Conservation (phyloP, 441 rosid genomes). For the Erysimum pusillum region DNA sequence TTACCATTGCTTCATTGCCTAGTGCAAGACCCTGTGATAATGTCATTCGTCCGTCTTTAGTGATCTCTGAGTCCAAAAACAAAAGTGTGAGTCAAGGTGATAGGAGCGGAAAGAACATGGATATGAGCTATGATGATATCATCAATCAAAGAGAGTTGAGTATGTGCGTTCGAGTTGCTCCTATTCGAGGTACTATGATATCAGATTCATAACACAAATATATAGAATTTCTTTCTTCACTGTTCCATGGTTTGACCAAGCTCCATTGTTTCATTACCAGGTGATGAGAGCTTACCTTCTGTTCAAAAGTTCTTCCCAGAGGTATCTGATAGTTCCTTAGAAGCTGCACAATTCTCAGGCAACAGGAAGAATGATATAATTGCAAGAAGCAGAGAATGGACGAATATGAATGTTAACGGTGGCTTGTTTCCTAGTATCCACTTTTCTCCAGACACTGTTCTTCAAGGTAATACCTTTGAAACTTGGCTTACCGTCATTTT, state of each 20-base stretch:
- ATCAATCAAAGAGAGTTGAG: slow-evolving; percentile 36
- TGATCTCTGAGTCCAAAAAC: slow-evolving; percentile 29
- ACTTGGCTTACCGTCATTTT: slow-evolving; percentile 1
- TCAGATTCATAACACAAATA: background rate
- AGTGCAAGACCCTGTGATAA: slow-evolving; percentile 12
- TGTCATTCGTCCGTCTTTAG: slow-evolving; percentile 27
- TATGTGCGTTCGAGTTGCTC: slow-evolving; percentile 22
- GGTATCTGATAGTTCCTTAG: slow-evolving; percentile 33
- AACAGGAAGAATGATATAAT: slow-evolving; percentile 42
- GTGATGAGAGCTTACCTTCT: slow-evolving; percentile 39
- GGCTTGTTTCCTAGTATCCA: slow-evolving; percentile 47
- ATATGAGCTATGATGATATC: slow-evolving; percentile 39
- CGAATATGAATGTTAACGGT: slow-evolving; percentile 27
- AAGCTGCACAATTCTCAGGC: slow-evolving; percentile 31
- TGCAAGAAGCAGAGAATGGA: slow-evolving; percentile 44
- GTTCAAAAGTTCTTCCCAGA: slow-evolving; percentile 44
- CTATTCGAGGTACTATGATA: slow-evolving; percentile 34
- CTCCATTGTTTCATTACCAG: slow-evolving; percentile 36
- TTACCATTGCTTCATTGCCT: slow-evolving; percentile 44
- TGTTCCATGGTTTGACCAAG: slow-evolving; percentile 24
- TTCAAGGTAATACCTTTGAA: slow-evolving; percentile 56
- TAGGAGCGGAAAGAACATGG: slow-evolving; percentile 15
- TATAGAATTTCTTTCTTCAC: slow-evolving; percentile 7
- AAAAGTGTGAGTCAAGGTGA: slow-evolving; percentile 18
- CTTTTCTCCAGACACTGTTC: slow-evolving; percentile 75